Evolutionary conservation across 352 stramenopile genomes (phyloP).

Genomic region (Phytopythium aichiense): DNA sequence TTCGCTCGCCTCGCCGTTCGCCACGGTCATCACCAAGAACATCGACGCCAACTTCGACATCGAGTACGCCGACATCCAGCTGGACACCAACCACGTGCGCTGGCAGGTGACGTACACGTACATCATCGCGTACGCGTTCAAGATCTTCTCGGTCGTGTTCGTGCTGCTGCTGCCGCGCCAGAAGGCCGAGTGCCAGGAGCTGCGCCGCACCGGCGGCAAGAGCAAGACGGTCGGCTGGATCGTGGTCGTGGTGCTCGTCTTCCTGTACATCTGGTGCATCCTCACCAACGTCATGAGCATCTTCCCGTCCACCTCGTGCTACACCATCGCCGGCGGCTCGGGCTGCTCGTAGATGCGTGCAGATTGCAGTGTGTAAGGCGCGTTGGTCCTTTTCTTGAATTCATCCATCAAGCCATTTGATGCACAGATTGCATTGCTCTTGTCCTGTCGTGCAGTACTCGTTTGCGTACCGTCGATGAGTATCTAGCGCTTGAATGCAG

Average conservation of each 20-base stretch:
- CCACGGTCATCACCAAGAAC: conserved; percentile 50
- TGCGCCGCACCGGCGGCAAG: conserved; percentile 28
- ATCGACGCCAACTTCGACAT: conserved; percentile 48
- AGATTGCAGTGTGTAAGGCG: not conserved
- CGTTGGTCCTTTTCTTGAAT: not conserved
- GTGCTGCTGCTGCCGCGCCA: conserved; percentile 40
- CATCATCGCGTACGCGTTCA: conserved; percentile 32
- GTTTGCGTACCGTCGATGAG: not conserved
- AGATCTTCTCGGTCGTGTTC: conserved; percentile 32
- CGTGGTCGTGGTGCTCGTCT: conserved; percentile 28
- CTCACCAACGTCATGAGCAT: conserved; percentile 57
- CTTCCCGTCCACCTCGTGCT: conserved; percentile 38
- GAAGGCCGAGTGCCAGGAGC: conserved; percentile 44
- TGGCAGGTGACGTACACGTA: conserved; percentile 35
- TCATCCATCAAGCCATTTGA: not conserved
- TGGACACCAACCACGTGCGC: conserved; percentile 25
- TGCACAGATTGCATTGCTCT: not conserved
- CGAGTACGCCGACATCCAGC: conserved; percentile 27
- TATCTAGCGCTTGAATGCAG: too few species aligned
- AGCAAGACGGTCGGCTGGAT: conserved; percentile 33
- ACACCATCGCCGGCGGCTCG: conserved; percentile 34
- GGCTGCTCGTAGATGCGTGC: conserved; percentile 15
- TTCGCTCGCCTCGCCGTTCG: conserved; percentile 41
- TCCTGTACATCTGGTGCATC: conserved; percentile 42
- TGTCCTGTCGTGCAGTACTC: not conserved